Evolutionary conservation across 2,329 filamentous ascomycete species (phyloP), one percentile per base, ranked within the genome.

Genomic region (Geosmithia morbida): DNA sequence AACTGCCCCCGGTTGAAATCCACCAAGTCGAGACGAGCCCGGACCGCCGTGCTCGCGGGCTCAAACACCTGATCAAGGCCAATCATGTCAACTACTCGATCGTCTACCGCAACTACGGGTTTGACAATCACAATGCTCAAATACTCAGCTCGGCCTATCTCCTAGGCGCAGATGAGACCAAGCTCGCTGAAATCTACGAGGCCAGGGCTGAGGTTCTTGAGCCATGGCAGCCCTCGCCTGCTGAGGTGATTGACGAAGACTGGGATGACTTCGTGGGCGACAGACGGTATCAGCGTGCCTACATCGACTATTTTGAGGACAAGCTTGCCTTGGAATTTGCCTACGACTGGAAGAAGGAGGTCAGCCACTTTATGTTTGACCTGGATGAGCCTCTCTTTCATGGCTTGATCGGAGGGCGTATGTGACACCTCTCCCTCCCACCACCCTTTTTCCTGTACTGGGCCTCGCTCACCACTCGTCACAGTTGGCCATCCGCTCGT

Each of bases 271-370:
- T 80, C 56, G 62, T 96, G 30, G 89, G 90, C 19, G 79, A 87
- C 60, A 75, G 74, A 56, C 78, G 70, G 51, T 96, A 94, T 59
- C 87, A 98, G 64, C 77, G 90, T 50, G 90, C 88, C 1, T 98
- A 83, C 59, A 71, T 98, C 48, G 89, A 98, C 61, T 97, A 92
- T 61, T 97, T 94, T 59, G 92, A 98, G 61, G 92, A 98, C 61
- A 80, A 87, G 57, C 70, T 97, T 29, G 88, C 86, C 2, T 67
- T 77, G 62, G 67, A 69, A 26, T 77, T 81, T 56, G 72, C 79
- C 37, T 97, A 96, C 60, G 77, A 95, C 59, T 96, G 92, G 87
- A 85, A 83, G 58, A 70, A 72, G 47, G 77, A 94, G 2, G 69
- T 94, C 8, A 68, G 79, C 2, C 77, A 89, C 51, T 97, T 84